Base-by-base conservation (phyloP, 2,329 filamentous ascomycete species). In the Sphaerulina populicola region DNA sequence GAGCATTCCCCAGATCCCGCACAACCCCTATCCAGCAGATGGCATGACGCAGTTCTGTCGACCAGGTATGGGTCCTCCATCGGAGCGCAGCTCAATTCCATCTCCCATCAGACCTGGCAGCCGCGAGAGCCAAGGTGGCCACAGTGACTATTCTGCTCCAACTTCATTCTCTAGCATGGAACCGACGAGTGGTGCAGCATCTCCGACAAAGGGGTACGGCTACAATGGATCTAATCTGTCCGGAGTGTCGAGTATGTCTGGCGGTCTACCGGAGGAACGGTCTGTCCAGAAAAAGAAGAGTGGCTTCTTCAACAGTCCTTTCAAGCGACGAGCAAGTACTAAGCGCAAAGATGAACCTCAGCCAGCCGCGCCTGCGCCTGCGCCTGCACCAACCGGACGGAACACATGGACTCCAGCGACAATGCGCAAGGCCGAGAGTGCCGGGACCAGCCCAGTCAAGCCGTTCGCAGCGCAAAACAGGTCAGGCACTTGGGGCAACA, bases 1-100 rank as follows among this genome's bases (percentile, higher is more conserved):
- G 2, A 77, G 82, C 21, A 80, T 87, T 53, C 76, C 82, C 3
- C 71, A 80, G 11, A 79, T 94, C 2, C 89, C 91, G 11, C 89
- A 96, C 62, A 94, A 97, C 61, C 88, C 93, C 8, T 96, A 96
- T 66, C 90, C 91, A 0, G 81, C 85, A 68, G 91, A 97, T 66
- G 91, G 90, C 4, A 97, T 97, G 89, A 96, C 91, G 0, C 94
- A 97, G 80, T 85, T 96, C 56, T 97, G 91, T 69, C 82, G 89
- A 53, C 46, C 46, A 12, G 46, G 38, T 12, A 83, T 86, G 36
- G 85, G 82, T 3, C 79, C 83, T 36, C 77, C 77, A 44, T 84
- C 81, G n/a, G 82, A 83, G 71, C 80, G 71, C 69, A 89, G 77
- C 69, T 84, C 83, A 23, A 77, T 78, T 18, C 81, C 78, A 40